Conservation (phyloP, 495 filamentous ascomycete species). For the Aspergillus olivimuriae region DNA sequence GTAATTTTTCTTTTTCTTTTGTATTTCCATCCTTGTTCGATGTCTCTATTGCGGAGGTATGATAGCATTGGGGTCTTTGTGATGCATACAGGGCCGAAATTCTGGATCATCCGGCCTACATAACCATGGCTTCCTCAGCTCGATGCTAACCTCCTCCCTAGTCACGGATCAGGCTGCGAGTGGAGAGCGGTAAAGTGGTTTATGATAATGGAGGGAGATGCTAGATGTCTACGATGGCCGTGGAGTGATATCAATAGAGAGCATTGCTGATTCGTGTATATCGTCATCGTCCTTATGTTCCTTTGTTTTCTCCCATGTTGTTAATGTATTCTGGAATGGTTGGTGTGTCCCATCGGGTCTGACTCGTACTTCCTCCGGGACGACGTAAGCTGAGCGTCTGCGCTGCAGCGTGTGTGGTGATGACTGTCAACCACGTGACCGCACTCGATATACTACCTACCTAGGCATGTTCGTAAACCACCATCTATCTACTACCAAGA, state of each 20-base stretch:
- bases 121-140: not conserved
- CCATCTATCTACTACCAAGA: too few species aligned
- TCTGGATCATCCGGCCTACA: not conserved
- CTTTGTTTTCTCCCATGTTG: conserved; percentile 16
- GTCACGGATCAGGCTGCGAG: not conserved
- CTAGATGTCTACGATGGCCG: not conserved
- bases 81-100: not conserved
- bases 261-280: conserved; percentile 15
- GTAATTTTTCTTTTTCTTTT: conserved; percentile 2
- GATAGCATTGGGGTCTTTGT: not conserved
- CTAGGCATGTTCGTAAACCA: too few species aligned
- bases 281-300: conserved; percentile 27
- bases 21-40: not conserved
- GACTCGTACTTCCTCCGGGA: too few species aligned
- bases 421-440: too few species aligned
- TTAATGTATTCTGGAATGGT: too few species aligned
- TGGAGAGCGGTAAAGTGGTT: not conserved
- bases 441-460: too few species aligned
- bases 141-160: not conserved
- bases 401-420: too few species aligned
- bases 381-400: too few species aligned
- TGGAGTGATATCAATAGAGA: conserved; percentile 9
- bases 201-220: not conserved
- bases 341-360: too few species aligned
- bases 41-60: not conserved